Evolutionary conservation across 2,329 filamentous ascomycete genomes (phyloP).

Genomic region (Penicillium sp.): DNA sequence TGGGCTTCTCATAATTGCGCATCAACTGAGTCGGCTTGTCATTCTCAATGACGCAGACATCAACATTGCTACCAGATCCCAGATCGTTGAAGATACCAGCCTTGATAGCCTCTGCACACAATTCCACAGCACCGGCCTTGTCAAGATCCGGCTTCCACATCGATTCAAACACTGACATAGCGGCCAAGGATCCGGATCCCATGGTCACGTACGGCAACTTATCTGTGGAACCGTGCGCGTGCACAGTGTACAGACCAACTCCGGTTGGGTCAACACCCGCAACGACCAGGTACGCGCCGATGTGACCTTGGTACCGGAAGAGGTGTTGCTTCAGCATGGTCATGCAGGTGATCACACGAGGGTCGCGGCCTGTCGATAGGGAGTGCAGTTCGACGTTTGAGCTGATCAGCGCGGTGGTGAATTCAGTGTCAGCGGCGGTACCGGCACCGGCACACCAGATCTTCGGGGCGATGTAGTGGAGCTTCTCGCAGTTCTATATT

Average conservation of each 20-base stretch:
- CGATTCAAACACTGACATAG: slow-evolving; percentile 98
- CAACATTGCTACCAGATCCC: slow-evolving; percentile 95
- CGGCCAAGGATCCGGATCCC: slow-evolving; percentile 92
- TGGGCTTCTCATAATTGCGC: slow-evolving; percentile 91
- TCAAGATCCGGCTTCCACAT: slow-evolving; percentile 82
- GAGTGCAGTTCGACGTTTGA: slow-evolving; percentile 98
- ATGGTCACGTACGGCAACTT: slow-evolving; percentile 99
- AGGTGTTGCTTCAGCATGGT: slow-evolving; percentile 99
- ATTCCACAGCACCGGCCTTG: slow-evolving; percentile 76
- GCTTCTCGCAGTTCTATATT: slow-evolving; percentile 90
- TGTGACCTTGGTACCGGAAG: slow-evolving; percentile 96
- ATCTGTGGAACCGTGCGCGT: slow-evolving; percentile 96
- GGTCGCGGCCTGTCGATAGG: slow-evolving; percentile 92
- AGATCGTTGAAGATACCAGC: slow-evolving; percentile 99
- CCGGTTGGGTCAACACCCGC: slow-evolving; percentile 96
- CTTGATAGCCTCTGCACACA: slow-evolving; percentile 84
- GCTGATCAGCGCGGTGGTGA: slow-evolving; percentile 97
- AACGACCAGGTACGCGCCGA: slow-evolving; percentile 96
- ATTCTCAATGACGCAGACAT: slow-evolving; percentile 90
- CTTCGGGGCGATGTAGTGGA: slow-evolving; percentile 97
- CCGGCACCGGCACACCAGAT: slow-evolving; percentile 99
- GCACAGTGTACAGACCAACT: slow-evolving; percentile 93
- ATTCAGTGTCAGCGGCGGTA: slow-evolving; percentile 97
- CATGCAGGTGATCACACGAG: slow-evolving; percentile 98
- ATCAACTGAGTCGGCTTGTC: slow-evolving; percentile 87